A percentile compares a stretch with the other conserved stretches of the same genome.
Evolutionary conservation across 768 basidiomycete species (phyloP).

Genomic region (Boletus insuetus): DNA sequence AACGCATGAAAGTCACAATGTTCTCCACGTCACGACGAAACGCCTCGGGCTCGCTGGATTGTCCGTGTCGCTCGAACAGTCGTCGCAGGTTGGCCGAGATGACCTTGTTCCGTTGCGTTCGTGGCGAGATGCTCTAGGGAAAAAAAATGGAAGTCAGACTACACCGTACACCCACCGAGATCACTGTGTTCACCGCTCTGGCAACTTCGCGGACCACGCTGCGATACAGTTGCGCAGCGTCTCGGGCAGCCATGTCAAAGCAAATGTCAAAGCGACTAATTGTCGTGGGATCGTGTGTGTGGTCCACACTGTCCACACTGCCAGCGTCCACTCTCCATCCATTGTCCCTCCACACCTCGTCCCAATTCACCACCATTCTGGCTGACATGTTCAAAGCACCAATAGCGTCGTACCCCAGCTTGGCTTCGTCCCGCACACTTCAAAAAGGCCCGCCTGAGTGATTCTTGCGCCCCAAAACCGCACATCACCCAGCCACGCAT

Average conservation of each 20-base stretch:
- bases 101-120: slow-evolving; percentile 36
- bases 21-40: slow-evolving; percentile 55
- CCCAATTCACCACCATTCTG: slow-evolving; percentile 7
- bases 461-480: not conserved
- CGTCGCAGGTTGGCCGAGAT: slow-evolving; percentile 53
- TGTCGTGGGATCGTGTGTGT: slow-evolving; percentile 11
- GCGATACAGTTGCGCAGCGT: slow-evolving; percentile 26
- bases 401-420: not conserved
- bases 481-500: not conserved
- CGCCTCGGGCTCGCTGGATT: slow-evolving; percentile 15
- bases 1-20: slow-evolving; percentile 61
- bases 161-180: not conserved
- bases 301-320: slow-evolving; percentile 2
- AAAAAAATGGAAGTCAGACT: not conserved
- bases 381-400: slow-evolving; percentile 18
- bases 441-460: slow-evolving; percentile 17
- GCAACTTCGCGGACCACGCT: slow-evolving; percentile 30
- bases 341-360: slow-evolving; percentile 22
- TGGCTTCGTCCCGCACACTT: not conserved
- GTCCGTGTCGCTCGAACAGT: slow-evolving; percentile 43
- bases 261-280: slow-evolving; percentile 11
- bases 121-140: slow-evolving; percentile 38
- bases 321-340: not conserved
- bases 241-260: slow-evolving; percentile 25
- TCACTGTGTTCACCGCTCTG: slow-evolving; percentile 19